Evolutionary conservation across 352 stramenopile species (phyloP).

Genomic region (Elongisporangium anandrum): DNA sequence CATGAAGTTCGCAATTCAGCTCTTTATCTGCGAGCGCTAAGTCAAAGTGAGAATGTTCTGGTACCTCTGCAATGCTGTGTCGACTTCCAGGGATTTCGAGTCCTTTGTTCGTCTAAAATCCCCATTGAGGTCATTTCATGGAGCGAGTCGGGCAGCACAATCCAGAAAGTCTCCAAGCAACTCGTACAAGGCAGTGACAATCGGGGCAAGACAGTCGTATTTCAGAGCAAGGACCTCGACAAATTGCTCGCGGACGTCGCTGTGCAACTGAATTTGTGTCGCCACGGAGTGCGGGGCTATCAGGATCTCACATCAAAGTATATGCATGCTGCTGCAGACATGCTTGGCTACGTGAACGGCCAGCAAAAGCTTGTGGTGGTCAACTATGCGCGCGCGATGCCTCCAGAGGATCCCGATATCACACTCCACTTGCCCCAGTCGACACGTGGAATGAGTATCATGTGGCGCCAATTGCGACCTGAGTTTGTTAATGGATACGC

Average conservation of each 20-base stretch:
- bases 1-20: conserved; percentile 81
- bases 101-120: conserved; percentile 84
- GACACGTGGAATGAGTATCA: conserved; percentile 83
- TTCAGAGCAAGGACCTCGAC: conserved; percentile 80
- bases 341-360: conserved; percentile 67
- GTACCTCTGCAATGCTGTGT: conserved; percentile 78
- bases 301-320: conserved; percentile 86
- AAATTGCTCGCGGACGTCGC: conserved; percentile 54
- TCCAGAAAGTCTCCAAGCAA: conserved; percentile 66
- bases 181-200: conserved; percentile 87
- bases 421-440: conserved; percentile 74
- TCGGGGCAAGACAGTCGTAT: conserved; percentile 71
- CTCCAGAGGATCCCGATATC: conserved; percentile 79
- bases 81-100: conserved; percentile 86
- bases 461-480: conserved; percentile 90
- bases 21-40: conserved; percentile 59
- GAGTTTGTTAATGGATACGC: conserved; percentile 64
- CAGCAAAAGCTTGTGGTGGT: conserved; percentile 63
- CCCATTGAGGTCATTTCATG: conserved; percentile 71
- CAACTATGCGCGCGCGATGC: conserved; percentile 86
- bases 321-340: conserved; percentile 73
- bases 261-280: conserved; percentile 73
- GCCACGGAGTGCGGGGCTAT: conserved; percentile 79
- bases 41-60: conserved; percentile 30
- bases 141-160: conserved; percentile 46